Conservation (phyloP, 306 rosid species). For the Cicer arietinum region DNA sequence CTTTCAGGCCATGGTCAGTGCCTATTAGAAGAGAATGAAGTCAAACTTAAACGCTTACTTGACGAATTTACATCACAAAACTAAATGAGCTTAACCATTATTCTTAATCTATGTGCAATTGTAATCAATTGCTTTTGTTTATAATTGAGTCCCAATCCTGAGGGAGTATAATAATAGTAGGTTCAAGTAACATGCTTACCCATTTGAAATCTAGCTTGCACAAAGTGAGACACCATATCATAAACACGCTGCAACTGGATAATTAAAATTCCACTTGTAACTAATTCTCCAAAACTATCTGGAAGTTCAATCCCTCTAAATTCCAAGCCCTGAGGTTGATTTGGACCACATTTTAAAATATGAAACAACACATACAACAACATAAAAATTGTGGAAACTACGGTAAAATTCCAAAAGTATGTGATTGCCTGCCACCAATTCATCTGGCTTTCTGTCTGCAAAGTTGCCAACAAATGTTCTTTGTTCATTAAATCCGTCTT, state of each 20-base stretch:
- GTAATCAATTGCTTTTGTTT: no score
- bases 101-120: no score
- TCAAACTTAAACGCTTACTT: conserved; percentile 31
- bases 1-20: conserved; percentile 68
- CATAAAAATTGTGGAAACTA: conserved; percentile 61
- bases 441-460: conserved; percentile 61
- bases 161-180: conserved; percentile 3
- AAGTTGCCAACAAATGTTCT: conserved; percentile 57
- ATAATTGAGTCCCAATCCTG: no score
- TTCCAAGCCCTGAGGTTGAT: conserved; percentile 68
- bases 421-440: conserved; percentile 64
- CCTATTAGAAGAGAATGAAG: conserved; percentile 54
- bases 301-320: conserved; percentile 84
- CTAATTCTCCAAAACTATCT: conserved; percentile 78
- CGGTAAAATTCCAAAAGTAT: conserved; percentile 72
- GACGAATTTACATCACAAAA: background rate
- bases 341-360: conserved; percentile 60
- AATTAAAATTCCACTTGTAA: conserved; percentile 69
- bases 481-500: conserved; percentile 53
- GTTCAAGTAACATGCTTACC: conserved; percentile 54
- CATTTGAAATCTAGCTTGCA: conserved; percentile 78
- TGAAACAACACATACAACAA: conserved; percentile 66
- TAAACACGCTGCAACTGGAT: conserved; percentile 66
- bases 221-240: conserved; percentile 69
- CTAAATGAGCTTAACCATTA: no score